Evolutionary conservation across 2,329 filamentous ascomycete genomes (phyloP), one percentile per base, ranked within the genome.

Genomic region (Botryotinia narcissicola): DNA sequence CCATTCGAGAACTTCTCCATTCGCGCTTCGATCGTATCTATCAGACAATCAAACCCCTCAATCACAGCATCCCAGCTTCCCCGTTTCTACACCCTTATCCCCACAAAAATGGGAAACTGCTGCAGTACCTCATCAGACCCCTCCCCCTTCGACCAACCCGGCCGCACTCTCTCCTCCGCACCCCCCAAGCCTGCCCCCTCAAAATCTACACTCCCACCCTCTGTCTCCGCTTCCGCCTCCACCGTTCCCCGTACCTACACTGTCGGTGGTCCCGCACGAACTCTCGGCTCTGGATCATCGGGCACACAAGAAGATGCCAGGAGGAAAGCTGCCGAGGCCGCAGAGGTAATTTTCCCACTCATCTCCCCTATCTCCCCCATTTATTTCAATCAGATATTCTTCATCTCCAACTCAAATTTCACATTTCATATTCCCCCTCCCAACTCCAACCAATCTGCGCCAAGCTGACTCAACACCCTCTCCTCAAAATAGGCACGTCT

Each of bases 321-420:
- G 74, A 86, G 85, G 72, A 92, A 90, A 74, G 95, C 95, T 6
- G 94, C 93, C 0, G 88, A 89, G 76, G 95, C 94, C 70, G 95
- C 95, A 74, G 93, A 44, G 42, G 42, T 44, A 44, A 18, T 7
- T 44, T 44, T 42, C 6, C 40, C 40, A 42, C 40, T 42, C 40
- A 42, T 42, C 40, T 42, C 4, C 40, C 35, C 35, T 35, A 35
- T 35, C 35, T 35, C 35, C 40, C 40, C 40, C 32, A 32, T 32
- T 32, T 32, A 16, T 42, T 42, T 42, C 12, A 42, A 4, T 42
- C 40, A 42, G 14, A 42, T 14, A 16, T 42, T 42, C 40, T 16
- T 40, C 40, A 42, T 42, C 14, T 42, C 40, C 40, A 16, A 42
- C 40, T 42, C 40, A 42, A 16, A 42, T 42, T 42, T 42, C 40